Conservation (phyloP, 345 rosid genomes). For the Eucalyptus sp. region DNA sequence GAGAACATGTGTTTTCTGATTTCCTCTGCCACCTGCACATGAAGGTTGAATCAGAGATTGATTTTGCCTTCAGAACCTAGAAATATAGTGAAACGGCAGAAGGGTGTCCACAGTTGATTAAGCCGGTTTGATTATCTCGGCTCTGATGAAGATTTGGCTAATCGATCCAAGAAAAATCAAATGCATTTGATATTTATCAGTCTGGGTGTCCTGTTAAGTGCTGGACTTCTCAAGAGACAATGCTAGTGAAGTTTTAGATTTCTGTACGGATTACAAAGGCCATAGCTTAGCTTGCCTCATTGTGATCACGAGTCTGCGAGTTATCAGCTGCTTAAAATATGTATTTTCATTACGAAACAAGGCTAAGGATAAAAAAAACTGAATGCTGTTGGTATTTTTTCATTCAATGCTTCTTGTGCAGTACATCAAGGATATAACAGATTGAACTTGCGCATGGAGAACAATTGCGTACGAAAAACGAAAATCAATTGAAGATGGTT, state of each 20-base stretch:
- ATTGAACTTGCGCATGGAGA: background rate
- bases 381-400: background rate
- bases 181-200: background rate
- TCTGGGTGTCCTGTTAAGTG: background rate
- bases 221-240: background rate
- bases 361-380: background rate
- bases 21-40: background rate
- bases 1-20: conserved; percentile 1
- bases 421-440: background rate
- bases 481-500: background rate
- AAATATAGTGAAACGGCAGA: background rate
- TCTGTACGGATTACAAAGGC: background rate
- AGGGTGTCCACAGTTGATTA: background rate
- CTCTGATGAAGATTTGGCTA: background rate
- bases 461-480: background rate
- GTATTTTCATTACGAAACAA: background rate
- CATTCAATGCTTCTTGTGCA: background rate
- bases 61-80: background rate
- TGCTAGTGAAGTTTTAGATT: background rate
- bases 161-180: background rate
- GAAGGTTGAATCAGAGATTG: background rate
- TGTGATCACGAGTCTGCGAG: fast-evolving
- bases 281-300: background rate
- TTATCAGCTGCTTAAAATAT: background rate
- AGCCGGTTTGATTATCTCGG: background rate